Conservation (phyloP, 1,284 basidiomycete genomes). For the Singerocomus inundabilis region DNA sequence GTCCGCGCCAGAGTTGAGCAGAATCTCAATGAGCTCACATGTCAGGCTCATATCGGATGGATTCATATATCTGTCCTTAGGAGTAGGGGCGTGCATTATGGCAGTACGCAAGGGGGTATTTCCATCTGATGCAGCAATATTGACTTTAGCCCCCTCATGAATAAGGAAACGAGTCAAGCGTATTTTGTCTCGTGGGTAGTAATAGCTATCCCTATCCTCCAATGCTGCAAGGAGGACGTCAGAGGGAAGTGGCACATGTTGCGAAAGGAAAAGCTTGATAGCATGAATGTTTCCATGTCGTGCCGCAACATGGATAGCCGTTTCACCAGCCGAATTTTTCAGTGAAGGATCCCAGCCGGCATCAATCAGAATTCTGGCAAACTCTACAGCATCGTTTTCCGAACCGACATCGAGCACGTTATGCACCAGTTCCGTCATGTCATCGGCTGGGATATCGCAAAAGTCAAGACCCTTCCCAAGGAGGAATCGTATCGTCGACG, state of each 20-base stretch:
- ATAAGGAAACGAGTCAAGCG: background rate
- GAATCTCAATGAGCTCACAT: background rate
- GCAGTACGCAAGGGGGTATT: background rate
- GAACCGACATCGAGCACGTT: no score
- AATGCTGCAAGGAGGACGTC: background rate
- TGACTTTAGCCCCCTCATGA: background rate
- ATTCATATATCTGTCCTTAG: background rate
- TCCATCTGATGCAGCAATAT: background rate
- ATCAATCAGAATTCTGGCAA: background rate
- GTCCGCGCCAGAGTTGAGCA: constrained; percentile 4
- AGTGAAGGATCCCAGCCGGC: no score
- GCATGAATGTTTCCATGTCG: background rate
- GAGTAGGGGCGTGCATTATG: background rate
- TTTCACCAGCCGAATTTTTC: background rate
- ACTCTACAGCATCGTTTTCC: background rate
- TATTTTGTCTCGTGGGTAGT: no score
- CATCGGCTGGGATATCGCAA: background rate
- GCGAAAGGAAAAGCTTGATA: constrained; percentile 1
- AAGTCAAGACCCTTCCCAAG: background rate
- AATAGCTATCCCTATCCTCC: no score
- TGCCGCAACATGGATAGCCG: background rate
- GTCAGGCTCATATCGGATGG: no score
- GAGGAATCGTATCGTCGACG: background rate
- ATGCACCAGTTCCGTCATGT: no score
- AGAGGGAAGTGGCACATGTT: background rate